Conservation (phyloP, 2,329 filamentous ascomycete species). For the Alternaria conjuncta region DNA sequence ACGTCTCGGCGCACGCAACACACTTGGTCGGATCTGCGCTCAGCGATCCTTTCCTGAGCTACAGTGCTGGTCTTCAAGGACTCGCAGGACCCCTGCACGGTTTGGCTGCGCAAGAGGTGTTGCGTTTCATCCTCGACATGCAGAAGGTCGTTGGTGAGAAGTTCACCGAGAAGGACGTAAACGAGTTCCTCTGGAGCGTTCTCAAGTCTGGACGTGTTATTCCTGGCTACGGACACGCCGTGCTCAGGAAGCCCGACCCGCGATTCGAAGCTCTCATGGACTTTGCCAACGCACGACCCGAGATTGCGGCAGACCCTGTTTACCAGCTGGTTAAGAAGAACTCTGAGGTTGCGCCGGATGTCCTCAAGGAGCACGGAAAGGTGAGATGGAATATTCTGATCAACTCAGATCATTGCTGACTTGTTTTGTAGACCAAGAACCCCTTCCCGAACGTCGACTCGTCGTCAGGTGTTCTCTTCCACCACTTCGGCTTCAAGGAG, state of each 20-base stretch:
- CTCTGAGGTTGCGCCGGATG: slow-evolving; percentile 85
- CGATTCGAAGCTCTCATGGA: slow-evolving; percentile 97
- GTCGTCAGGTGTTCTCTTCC: slow-evolving; percentile 90
- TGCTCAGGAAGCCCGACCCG: slow-evolving; percentile 94
- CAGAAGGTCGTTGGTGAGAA: slow-evolving; percentile 80
- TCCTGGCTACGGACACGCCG: slow-evolving; percentile 93
- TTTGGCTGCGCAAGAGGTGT: slow-evolving; percentile 93
- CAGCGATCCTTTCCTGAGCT: slow-evolving; percentile 93
- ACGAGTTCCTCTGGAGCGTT: slow-evolving; percentile 88
- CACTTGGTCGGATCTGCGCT: slow-evolving; percentile 95
- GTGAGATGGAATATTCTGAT: slow-evolving; percentile 39
- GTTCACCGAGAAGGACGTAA: slow-evolving; percentile 82
- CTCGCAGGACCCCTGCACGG: slow-evolving; percentile 93
- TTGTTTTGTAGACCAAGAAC: slow-evolving; percentile 75
- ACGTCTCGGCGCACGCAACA: slow-evolving; percentile 94
- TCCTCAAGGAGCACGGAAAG: slow-evolving; percentile 94
- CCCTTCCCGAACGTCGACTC: slow-evolving; percentile 97
- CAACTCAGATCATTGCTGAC: slow-evolving; percentile 5
- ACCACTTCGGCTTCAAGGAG: slow-evolving; percentile 97
- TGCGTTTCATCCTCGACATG: slow-evolving; percentile 97
- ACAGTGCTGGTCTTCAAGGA: slow-evolving; percentile 93
- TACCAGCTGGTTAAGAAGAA: slow-evolving; percentile 96
- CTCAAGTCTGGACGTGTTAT: slow-evolving; percentile 94
- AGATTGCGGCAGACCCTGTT: slow-evolving; percentile 85
- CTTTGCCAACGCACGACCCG: slow-evolving; percentile 83